Base-by-base conservation (phyloP, 2,329 filamentous ascomycete species). In the Colletotrichum orbiculare region DNA sequence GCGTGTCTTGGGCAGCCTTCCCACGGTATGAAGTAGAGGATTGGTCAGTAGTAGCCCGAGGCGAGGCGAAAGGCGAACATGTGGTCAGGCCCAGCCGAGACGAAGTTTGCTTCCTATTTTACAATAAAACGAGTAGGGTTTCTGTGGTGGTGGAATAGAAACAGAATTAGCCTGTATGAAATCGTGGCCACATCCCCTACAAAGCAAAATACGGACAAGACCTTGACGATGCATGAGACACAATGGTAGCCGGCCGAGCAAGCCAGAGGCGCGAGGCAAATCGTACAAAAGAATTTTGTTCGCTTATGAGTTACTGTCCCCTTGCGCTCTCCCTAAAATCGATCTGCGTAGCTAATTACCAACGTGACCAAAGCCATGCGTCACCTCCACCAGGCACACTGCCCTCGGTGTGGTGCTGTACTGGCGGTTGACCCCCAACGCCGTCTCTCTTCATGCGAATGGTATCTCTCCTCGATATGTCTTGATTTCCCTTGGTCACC, bases 11-110 rank as follows among this genome's bases (percentile, higher is more conserved):
- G 25, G 25, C 25, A 25, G 25, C 25, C 25, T 5, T 25, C 25
- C 25, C 25, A 25, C 25, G 25, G 25, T 25, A 65, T 65, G 62
- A 55, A 60, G 46, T 52, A 62, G 25, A 25, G 4, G 25, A 17
- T 56, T 62, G 62, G 58, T 37, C 57, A 50, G 55, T 62, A 55
- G 62, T 62, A 55, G 62, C 57, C 58, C 37, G 39, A 45, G 57
- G 34, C 45, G 39, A 35, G 57, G 13, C 35, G 15, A 41, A 25
- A 47, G 52, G 41, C 12, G 42, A 25, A 48, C 47, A 56, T 42
- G 52, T 34, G 33, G 52, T 52, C 43, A 41, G n/a, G 37, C 17
- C 52, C 53, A 42, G 25, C 46, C 47, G 33, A 54, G 39, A 56
- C 48, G 37, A 56, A 38, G 58, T 62, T 63, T 62, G 63, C 63